phyloP scores from a whole-genome alignment of 2,329 filamentous ascomycete genomes.

The Dichotomopilus funicola region DNA sequence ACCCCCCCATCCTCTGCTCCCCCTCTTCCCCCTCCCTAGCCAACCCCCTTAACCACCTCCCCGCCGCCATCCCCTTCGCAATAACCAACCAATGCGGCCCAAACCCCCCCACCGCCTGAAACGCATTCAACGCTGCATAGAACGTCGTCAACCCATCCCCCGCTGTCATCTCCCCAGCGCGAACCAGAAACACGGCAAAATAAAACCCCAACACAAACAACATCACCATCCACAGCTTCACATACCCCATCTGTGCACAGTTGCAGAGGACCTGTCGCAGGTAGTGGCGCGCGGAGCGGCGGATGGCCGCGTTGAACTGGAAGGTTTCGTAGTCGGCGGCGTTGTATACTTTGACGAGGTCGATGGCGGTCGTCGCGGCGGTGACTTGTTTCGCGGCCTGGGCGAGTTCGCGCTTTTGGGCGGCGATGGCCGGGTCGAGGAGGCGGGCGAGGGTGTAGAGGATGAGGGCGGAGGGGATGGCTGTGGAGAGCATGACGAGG shows the following conservation, averaged over 20 bases:
- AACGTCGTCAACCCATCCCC: conserved; percentile 77
- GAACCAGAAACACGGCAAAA: conserved; percentile 69
- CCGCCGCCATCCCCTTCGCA: conserved; percentile 72
- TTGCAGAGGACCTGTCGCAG: conserved; percentile 61
- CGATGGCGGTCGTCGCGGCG: conserved; percentile 66
- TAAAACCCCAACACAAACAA: conserved; percentile 90
- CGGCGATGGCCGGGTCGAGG: conserved; percentile 59
- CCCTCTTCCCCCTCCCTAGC: conserved; percentile 29
- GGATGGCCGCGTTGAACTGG: conserved; percentile 55
- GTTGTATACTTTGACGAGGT: conserved; percentile 81
- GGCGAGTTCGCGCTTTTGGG: conserved; percentile 61
- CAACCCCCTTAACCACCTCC: conserved; percentile 51
- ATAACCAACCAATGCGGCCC: conserved; percentile 72
- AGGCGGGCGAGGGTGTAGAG: conserved; percentile 54
- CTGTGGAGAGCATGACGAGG: conserved; percentile 65
- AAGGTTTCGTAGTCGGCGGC: conserved; percentile 62
- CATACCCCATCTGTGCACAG: conserved; percentile 64
- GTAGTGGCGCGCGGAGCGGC: conserved; percentile 56
- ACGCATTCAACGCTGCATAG: conserved; percentile 70
- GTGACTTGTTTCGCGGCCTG: conserved; percentile 65
- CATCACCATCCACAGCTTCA: conserved; percentile 65
- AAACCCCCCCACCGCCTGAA: conserved; percentile 67
- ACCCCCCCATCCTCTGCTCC: conserved; percentile 3
- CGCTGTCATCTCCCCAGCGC: conserved; percentile 48
- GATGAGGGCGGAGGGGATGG: conserved; percentile 59